Conservation (phyloP, 208 protist genomes). For the Acanthamoeba culbertsoni region DNA sequence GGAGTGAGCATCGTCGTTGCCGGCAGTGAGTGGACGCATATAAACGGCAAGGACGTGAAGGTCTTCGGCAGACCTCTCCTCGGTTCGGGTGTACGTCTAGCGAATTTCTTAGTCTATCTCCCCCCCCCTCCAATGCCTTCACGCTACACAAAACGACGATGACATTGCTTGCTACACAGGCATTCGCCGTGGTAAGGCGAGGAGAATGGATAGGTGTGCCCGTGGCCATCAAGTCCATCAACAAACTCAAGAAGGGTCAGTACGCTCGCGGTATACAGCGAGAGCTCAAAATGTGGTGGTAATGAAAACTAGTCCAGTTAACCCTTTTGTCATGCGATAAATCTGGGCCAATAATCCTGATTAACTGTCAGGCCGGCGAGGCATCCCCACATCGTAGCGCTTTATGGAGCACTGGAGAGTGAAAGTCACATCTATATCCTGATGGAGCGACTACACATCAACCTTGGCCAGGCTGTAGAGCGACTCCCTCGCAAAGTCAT, state of each 20-base stretch:
- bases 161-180: not conserved
- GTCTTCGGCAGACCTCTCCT: not conserved
- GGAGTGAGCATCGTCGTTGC: too few relatives aligned
- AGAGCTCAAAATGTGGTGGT: constrained; percentile 51
- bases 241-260: constrained; percentile 57
- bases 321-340: too few relatives aligned
- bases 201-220: constrained; percentile 38
- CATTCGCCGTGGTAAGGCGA: constrained; percentile 25
- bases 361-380: not conserved
- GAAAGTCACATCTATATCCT: constrained; percentile 31
- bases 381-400: constrained; percentile 42
- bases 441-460: constrained; percentile 57
- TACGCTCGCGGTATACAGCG: constrained; percentile 18
- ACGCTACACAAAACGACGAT: too few relatives aligned
- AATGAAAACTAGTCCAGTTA: too few relatives aligned
- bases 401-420: constrained; percentile 41
- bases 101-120: not conserved
- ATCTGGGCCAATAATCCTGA: too few relatives aligned
- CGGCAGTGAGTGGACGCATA: not conserved
- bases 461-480: not conserved
- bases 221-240: constrained; percentile 53
- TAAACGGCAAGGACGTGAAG: not conserved
- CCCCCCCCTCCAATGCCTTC: too few relatives aligned
- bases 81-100: not conserved
- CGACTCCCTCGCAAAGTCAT: not conserved